Evolutionary conservation across 768 basidiomycete genomes (phyloP).

Genomic region (Mycena chlorophos): DNA sequence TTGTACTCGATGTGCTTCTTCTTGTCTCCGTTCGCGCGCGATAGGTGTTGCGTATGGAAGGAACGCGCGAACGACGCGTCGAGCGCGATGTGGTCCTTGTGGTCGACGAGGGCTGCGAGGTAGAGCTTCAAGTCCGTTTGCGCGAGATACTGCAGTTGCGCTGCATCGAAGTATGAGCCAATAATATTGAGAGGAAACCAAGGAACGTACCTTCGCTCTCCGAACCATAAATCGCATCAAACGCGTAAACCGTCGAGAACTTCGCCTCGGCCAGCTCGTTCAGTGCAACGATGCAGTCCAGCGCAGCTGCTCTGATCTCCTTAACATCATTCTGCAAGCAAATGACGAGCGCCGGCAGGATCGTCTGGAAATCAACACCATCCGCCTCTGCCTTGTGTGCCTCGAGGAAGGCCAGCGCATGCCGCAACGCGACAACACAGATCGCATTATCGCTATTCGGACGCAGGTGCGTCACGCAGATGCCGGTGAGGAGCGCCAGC

Average conservation of each 20-base stretch:
- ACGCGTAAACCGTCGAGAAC: slow-evolving; percentile 62
- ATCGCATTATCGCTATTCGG: slow-evolving; percentile 30
- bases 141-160: slow-evolving; percentile 68
- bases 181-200: neutral
- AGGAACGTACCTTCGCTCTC: slow-evolving; percentile 49
- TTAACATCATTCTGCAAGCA: slow-evolving; percentile 50
- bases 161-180: slow-evolving; percentile 21
- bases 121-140: slow-evolving; percentile 64
- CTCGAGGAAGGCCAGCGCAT: slow-evolving; percentile 77
- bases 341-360: slow-evolving; percentile 69
- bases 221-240: slow-evolving; percentile 70
- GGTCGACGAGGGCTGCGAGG: slow-evolving; percentile 48
- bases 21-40: slow-evolving; percentile 48
- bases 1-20: slow-evolving; percentile 63
- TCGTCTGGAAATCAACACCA: slow-evolving; percentile 75
- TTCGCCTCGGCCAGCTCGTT: slow-evolving; percentile 41
- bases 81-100: slow-evolving; percentile 56
- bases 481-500: slow-evolving; percentile 76
- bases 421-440: slow-evolving; percentile 62
- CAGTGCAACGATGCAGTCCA: slow-evolving; percentile 56
- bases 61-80: slow-evolving; percentile 58
- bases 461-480: slow-evolving; percentile 48
- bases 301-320: slow-evolving; percentile 49
- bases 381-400: slow-evolving; percentile 59
- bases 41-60: slow-evolving; percentile 62